Evolutionary conservation across 2,329 filamentous ascomycete species (phyloP), one percentile per base, ranked within the genome.

Genomic region (Alternaria gaisen): DNA sequence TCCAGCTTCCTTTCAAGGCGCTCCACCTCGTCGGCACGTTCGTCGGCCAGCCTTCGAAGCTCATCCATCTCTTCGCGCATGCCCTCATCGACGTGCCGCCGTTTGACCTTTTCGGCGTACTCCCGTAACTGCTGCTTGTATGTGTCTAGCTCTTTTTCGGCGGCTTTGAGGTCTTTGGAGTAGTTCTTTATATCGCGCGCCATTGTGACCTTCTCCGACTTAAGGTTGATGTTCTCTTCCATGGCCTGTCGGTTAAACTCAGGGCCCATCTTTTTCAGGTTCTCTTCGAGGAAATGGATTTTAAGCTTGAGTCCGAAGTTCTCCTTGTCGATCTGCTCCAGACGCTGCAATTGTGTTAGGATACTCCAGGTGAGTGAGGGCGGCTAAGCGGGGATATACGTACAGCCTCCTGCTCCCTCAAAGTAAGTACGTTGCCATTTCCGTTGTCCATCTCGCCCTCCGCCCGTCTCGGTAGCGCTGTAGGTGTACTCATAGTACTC

Each of bases 311-410:
- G 84, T 24, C 93, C 93, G 76, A 98, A 99, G 75, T 99, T 99
- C 75, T 98, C 95, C 82, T 99, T 99, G 76, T 97, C 93, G 71
- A 99, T 94, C 74, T 92, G 92, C 81, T 97, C 92, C 70, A 99
- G 94, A 68, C 88, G 87, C 84, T 87, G 53, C 28, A n/a, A 16
- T 12, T 50, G 12, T 34, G n/a, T 67, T 54, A 65, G 64, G 11
- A 34, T 14, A 14, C 22, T 20, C 9, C 10, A 6, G 30, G 12
- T 34, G 22, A 30, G 12, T 10, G 20, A 22, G 34, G 7, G 9
- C 20, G 24, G 28, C 30, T 28, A n/a, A 36, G 16, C 28, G 16
- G 3, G 3, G 14, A 36, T 41, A 18, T 46, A 77, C 82, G 61
- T 72, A 95, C 91, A 69, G 93, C 93, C 80, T 98, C 95, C 79